Evolutionary conservation across 495 filamentous ascomycete species (phyloP).

Genomic region (Penicillium odoratum): DNA sequence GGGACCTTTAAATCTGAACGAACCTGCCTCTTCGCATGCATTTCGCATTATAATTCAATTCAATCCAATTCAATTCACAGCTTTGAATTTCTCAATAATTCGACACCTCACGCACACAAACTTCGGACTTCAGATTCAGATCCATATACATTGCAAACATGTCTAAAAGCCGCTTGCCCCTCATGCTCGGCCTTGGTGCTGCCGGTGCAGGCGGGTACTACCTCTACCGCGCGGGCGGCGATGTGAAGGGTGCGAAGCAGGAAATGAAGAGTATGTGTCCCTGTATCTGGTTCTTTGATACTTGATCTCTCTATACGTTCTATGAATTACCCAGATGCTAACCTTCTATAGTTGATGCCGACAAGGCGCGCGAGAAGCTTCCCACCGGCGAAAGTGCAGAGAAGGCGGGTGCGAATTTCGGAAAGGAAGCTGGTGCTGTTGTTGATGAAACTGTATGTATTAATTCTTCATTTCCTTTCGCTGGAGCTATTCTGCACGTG

Average conservation of each 20-base stretch:
- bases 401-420: slow-evolving; percentile 51
- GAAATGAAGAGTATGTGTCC: slow-evolving; percentile 67
- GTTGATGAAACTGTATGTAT: slow-evolving; percentile 56
- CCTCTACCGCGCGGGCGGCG: slow-evolving; percentile 83
- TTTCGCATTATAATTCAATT: slow-evolving; percentile 1
- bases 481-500: background rate
- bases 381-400: slow-evolving; percentile 51
- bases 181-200: slow-evolving; percentile 61
- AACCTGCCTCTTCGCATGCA: background rate
- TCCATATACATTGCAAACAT: slow-evolving; percentile 25
- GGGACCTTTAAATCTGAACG: background rate
- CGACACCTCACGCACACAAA: too few species aligned
- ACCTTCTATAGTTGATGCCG: slow-evolving; percentile 52
- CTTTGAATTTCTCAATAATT: too few species aligned
- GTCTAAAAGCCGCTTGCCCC: slow-evolving; percentile 53
- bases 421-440: slow-evolving; percentile 52
- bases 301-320: too few species aligned
- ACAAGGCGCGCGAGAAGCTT: slow-evolving; percentile 64
- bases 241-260: slow-evolving; percentile 78
- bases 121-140: background rate
- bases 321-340: background rate
- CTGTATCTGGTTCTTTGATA: too few species aligned
- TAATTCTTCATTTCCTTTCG: background rate
- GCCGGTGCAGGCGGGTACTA: slow-evolving; percentile 82
- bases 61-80: background rate